These are phyloP conservation scores for Zygotorulaspora danielsina DNA, from an alignment of 805 yeast genomes.

Conservation along the genomic window DNA sequence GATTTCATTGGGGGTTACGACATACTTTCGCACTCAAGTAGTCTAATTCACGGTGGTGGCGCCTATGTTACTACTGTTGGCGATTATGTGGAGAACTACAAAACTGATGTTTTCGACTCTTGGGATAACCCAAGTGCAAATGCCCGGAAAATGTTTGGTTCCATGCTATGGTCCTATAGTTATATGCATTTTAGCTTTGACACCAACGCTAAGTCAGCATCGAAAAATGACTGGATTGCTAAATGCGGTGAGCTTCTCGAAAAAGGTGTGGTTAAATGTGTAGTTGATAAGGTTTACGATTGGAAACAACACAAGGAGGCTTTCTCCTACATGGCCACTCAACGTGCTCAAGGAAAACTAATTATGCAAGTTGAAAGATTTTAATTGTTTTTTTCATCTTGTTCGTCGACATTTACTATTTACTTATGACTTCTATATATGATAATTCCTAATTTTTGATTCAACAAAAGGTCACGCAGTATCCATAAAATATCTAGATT, in stretches of 20 bases:
- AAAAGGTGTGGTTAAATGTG: conserved; percentile 43
- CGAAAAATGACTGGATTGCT: conserved; percentile 38
- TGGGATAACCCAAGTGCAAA: conserved; percentile 37
- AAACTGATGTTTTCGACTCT: conserved; percentile 34
- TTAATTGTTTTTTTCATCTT: conserved; percentile 14
- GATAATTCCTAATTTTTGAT: conserved; percentile 7
- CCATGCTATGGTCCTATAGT: conserved; percentile 36
- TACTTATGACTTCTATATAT: conserved; percentile 13
- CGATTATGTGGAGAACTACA: conserved; percentile 45
- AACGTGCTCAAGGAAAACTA: conserved; percentile 65
- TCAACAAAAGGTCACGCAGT: not conserved
- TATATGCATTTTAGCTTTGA: conserved; percentile 38
- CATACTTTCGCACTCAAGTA: conserved; percentile 42
- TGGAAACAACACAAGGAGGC: conserved; percentile 58
- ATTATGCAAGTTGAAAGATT: conserved; percentile 46
- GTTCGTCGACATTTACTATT: conserved; percentile 3
- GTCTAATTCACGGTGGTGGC: conserved; percentile 47
- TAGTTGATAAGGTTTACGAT: conserved; percentile 53
- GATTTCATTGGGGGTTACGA: conserved; percentile 70
- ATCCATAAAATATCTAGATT: not conserved
- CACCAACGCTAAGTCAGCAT: conserved; percentile 28
- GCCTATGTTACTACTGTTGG: conserved; percentile 61
- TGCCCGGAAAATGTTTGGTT: conserved; percentile 37
- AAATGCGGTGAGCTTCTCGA: conserved; percentile 45
- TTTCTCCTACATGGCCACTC: conserved; percentile 44